These are phyloP conservation scores for Alternaria brassicicola DNA, from an alignment of 2,329 filamentous ascomycete genomes.

Conservation along the genomic window DNA sequence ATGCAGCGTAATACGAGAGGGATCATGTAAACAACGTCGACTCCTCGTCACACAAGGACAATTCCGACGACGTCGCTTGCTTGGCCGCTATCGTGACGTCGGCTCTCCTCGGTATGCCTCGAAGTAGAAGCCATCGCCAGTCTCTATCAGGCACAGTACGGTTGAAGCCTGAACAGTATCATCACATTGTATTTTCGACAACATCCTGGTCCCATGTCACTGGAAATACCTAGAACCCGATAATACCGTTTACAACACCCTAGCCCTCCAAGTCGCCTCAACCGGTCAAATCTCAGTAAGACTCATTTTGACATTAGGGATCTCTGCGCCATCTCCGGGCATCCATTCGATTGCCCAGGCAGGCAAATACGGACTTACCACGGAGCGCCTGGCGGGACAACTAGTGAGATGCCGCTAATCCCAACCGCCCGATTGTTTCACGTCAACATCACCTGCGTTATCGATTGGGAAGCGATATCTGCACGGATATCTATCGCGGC, in stretches of 20 bases:
- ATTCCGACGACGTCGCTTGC: conserved; percentile 8
- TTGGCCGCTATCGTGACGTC: conserved; percentile 9
- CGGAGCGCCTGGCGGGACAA: conserved; percentile 26
- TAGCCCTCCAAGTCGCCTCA: conserved; percentile 1
- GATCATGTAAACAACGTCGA: neutral
- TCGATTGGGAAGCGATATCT: conserved; percentile 27
- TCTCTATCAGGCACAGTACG: neutral
- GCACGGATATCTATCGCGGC: conserved; percentile 22
- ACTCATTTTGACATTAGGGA: conserved; percentile 5
- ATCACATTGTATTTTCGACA: neutral
- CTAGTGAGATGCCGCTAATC: conserved; percentile 11
- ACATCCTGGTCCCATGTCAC: neutral
- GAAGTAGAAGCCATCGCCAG: neutral
- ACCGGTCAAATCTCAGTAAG: conserved; percentile 7
- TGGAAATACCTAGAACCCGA: neutral
- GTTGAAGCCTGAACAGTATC: neutral
- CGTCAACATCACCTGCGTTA: conserved; percentile 12
- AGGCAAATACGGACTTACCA: conserved; percentile 15
- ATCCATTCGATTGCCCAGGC: conserved; percentile 18
- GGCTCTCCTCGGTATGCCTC: conserved; percentile 7
- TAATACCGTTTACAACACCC: neutral
- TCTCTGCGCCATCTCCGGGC: neutral
- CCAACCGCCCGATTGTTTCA: conserved; percentile 32
- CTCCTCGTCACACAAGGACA: neutral
- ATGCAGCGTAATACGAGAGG: conserved; percentile 7